Conservation (phyloP, 768 basidiomycete genomes). For the Sarcodon sp. region DNA sequence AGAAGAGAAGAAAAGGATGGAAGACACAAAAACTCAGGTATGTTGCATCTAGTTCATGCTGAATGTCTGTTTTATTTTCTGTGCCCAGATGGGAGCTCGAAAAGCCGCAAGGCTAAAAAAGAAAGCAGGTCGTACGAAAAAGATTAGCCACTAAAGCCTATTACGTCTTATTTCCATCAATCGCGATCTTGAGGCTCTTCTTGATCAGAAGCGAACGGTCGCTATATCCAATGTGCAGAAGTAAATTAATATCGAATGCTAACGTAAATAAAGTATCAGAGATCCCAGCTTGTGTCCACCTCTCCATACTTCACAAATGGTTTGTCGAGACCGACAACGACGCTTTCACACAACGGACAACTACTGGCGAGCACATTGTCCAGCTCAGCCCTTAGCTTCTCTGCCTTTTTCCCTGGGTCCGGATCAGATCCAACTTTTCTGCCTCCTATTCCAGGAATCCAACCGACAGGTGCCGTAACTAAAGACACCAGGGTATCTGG, state of each 20-base stretch:
- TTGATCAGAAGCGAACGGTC: not conserved
- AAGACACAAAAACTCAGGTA: conserved; percentile 57
- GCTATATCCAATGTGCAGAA: not conserved
- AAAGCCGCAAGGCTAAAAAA: conserved; percentile 65
- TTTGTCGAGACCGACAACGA: conserved; percentile 74
- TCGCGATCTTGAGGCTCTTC: not conserved
- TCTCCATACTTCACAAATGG: conserved; percentile 77
- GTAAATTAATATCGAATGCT: not conserved
- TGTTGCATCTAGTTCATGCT: not conserved
- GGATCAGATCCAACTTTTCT: conserved; percentile 22
- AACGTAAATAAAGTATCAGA: conserved; percentile 22
- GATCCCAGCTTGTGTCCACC: conserved; percentile 62
- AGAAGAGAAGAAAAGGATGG: conserved; percentile 54
- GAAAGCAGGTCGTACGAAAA: conserved; percentile 66
- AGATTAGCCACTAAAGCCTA: conserved; percentile 55
- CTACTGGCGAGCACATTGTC: conserved; percentile 82
- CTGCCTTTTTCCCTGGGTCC: conserved; percentile 34
- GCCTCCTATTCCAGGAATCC: conserved; percentile 62
- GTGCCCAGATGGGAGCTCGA: conserved; percentile 60
- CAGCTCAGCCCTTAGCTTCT: conserved; percentile 69
- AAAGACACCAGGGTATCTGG: conserved; percentile 86
- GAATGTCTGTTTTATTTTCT: conserved; percentile 1
- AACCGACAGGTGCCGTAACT: conserved; percentile 57
- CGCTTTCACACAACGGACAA: conserved; percentile 90
- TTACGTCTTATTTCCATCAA: not conserved